Evolutionary conservation across 768 basidiomycete species (phyloP), one percentile per base, ranked within the genome.

Genomic region (Boletus fagicola): DNA sequence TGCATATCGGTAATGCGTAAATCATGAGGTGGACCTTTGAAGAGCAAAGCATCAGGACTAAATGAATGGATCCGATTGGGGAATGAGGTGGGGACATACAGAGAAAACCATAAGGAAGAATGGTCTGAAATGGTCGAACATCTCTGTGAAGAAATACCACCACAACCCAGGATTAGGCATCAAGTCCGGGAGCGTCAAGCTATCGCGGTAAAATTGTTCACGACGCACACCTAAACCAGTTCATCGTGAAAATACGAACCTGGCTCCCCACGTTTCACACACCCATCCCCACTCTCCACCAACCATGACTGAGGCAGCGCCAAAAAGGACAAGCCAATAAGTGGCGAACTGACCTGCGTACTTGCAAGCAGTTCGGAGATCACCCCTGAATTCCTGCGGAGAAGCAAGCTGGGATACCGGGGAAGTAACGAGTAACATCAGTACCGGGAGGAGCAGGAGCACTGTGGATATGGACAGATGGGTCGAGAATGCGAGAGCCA

Each of bases 71-170:
- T 22, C n/a, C 13, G 3, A n/a, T 4, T 12, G 2, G 3, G 22
- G 33, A 38, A 44, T 36, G 6, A 2, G 4, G 13, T n/a, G 1
- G 1, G 6, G 24, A 70, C 87, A 47, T 64, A 94, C 94, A 18
- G 88, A 90, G 72, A 98, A 98, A 18, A 90, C 91, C 80, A 94
- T 88, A 33, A 98, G 77, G 80, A 97, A 99, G 76, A 98, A 98
- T 5, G 88, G 84, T 31, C 97, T 79, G 78, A 98, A 99, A 69
- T 98, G 90, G 68, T 98, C 96, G 61, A 99, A 99, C 91, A 98
- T 98, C 71, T 98, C 96, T 12, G 94, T 98, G 75, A 98, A 98
- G 77, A 98, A 98, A 72, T 98, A 98, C 96, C 96, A 98, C 90
- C 94, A 94, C 30, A 98, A 74, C 2, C 97, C 96, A 5, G 91